These are phyloP conservation scores for Talaromyces sp. DNA, from an alignment of 2,329 filamentous ascomycete species.

Conservation along the genomic window DNA sequence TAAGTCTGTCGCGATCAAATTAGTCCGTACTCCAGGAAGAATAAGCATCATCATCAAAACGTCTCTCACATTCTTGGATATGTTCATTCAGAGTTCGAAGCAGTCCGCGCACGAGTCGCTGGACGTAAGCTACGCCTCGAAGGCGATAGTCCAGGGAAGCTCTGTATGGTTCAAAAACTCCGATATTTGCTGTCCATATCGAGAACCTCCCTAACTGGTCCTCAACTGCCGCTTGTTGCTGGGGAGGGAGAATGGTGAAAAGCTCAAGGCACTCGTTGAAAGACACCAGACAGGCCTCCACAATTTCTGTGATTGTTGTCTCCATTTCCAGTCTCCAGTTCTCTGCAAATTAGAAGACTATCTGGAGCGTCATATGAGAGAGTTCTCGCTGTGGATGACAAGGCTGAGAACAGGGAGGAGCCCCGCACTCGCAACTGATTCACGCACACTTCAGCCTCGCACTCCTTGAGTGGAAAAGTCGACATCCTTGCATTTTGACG, in stretches of 20 bases:
- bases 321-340: background rate
- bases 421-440: background rate
- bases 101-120: background rate
- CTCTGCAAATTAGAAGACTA: background rate
- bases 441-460: background rate
- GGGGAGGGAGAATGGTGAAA: background rate
- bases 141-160: slow-evolving; percentile 8
- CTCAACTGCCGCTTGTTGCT: slow-evolving; percentile 3
- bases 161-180: slow-evolving; percentile 1
- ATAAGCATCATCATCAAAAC: background rate
- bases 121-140: background rate
- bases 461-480: background rate
- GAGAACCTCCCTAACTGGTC: slow-evolving; percentile 9
- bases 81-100: background rate
- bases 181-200: slow-evolving; percentile 5
- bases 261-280: slow-evolving; percentile 2
- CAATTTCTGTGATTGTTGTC: background rate
- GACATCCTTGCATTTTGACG: background rate
- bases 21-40: background rate
- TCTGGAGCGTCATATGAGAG: background rate
- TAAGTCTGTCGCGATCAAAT: background rate
- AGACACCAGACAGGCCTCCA: background rate
- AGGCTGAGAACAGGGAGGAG: background rate
- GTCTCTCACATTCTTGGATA: slow-evolving; percentile 1
- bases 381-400: background rate